A percentile compares a stretch with the other conserved stretches of the same genome.
These are phyloP conservation scores for Tetrahymena elliotti DNA, from an alignment of 73 alveolate species.

Conservation along the genomic window DNA sequence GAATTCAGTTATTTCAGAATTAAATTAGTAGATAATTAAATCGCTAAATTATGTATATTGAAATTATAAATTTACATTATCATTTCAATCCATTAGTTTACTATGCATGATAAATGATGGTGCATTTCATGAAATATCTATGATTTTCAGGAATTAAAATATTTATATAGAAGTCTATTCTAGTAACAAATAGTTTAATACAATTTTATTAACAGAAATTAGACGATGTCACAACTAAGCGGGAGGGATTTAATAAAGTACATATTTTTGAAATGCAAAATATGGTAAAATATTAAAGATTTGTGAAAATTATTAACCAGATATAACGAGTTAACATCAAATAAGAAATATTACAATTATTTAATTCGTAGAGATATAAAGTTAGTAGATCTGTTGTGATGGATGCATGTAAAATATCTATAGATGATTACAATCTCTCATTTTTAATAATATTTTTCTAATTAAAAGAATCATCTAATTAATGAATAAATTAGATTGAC, in stretches of 20 bases:
- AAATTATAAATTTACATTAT: background rate
- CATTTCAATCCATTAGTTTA: background rate
- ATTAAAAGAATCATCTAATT: background rate
- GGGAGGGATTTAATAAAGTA: background rate
- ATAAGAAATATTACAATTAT: no score
- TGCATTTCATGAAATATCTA: no score
- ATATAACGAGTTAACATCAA: background rate
- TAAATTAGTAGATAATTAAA: background rate
- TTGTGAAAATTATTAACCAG: background rate
- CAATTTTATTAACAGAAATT: background rate
- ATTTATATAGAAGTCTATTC: no score
- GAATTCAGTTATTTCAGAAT: background rate
- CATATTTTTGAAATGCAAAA: background rate
- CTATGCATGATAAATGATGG: background rate
- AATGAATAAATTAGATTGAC: background rate
- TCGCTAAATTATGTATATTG: background rate
- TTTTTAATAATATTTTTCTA: no score
- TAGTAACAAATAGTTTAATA: no score
- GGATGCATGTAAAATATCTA: no score
- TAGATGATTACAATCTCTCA: background rate
- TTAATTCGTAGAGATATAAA: background rate
- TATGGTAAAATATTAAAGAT: no score
- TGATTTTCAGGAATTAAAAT: background rate
- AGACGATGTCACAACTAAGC: background rate
- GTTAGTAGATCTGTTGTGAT: no score